Evolutionary conservation across 106 monocot genomes (phyloP).

Genomic region (Dactylorhiza incarnata): DNA sequence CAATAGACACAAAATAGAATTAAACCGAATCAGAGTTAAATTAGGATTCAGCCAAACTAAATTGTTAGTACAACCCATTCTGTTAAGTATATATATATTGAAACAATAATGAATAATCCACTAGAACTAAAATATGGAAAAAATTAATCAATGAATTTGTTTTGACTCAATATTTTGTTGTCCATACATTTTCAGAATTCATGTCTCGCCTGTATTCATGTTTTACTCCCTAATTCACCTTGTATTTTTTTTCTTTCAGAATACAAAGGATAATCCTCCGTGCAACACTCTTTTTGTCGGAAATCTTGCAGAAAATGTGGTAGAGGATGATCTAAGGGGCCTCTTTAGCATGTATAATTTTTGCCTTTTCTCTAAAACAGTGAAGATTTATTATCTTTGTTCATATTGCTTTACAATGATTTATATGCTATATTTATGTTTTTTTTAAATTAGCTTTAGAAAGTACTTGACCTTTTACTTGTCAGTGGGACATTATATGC

Average conservation of each 20-base stretch:
- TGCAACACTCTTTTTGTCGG: constrained; percentile 97
- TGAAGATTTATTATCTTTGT: background rate
- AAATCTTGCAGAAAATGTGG: constrained; percentile 88
- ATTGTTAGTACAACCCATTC: too few relatives aligned
- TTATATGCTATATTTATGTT: background rate
- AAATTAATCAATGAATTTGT: too few relatives aligned
- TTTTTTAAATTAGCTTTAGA: background rate
- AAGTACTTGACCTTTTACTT: background rate
- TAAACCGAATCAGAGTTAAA: too few relatives aligned
- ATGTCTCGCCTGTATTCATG: background rate
- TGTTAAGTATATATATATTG: too few relatives aligned
- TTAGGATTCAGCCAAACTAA: too few relatives aligned
- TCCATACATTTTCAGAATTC: background rate
- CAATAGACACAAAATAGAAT: too few relatives aligned
- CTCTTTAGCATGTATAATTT: constrained; percentile 71
- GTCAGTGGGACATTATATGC: background rate
- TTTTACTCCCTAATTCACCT: background rate
- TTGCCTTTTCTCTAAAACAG: background rate
- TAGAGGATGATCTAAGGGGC: constrained; percentile 74
- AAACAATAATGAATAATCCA: too few relatives aligned
- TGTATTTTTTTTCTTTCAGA: constrained; percentile 41
- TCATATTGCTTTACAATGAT: background rate
- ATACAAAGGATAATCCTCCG: constrained; percentile 90
- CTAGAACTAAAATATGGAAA: too few relatives aligned
- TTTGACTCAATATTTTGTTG: background rate